A percentile compares a stretch with the other conserved stretches of the same genome.
phyloP scores from a whole-genome alignment of 202 grass and related monocot species.

The Saccharum hybrid region DNA sequence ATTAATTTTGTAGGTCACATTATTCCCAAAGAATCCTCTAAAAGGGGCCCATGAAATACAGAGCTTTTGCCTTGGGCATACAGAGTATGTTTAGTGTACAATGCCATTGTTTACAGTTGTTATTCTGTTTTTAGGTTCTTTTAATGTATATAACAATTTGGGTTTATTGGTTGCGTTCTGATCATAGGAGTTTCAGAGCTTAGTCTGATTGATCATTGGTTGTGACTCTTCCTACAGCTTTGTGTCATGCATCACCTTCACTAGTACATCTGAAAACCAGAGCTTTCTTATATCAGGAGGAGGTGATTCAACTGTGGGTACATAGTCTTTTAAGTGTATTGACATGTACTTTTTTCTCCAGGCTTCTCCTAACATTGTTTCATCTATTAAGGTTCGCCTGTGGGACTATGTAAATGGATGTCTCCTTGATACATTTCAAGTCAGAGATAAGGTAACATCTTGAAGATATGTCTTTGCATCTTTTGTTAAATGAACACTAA shows the following conservation, averaged over 20 bases:
- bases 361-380: conserved; percentile 38
- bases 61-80: conserved; percentile 98
- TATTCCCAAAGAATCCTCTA: conserved; percentile 64
- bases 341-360: conserved; percentile 1
- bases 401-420: conserved; percentile 85
- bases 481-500: no score
- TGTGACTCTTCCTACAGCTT: conserved; percentile 60
- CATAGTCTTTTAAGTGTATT: conserved; percentile 37
- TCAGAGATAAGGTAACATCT: conserved; percentile 68
- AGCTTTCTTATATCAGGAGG: conserved; percentile 85
- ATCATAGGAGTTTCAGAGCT: not conserved
- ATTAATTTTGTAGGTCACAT: conserved; percentile 64
- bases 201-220: conserved; percentile 12
- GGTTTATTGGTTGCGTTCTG: not conserved
- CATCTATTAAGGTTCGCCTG: conserved; percentile 68
- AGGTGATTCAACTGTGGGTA: conserved; percentile 92
- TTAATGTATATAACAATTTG: not conserved
- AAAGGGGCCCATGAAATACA: conserved; percentile 87
- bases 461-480: not conserved
- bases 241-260: conserved; percentile 86
- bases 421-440: conserved; percentile 79
- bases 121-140: conserved; percentile 10
- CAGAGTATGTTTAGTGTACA: conserved; percentile 62
- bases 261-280: conserved; percentile 38
- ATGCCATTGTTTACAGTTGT: conserved; percentile 27